Evolutionary conservation across 345 rosid genomes (phyloP).

Genomic region (Capsella bursapastoris): DNA sequence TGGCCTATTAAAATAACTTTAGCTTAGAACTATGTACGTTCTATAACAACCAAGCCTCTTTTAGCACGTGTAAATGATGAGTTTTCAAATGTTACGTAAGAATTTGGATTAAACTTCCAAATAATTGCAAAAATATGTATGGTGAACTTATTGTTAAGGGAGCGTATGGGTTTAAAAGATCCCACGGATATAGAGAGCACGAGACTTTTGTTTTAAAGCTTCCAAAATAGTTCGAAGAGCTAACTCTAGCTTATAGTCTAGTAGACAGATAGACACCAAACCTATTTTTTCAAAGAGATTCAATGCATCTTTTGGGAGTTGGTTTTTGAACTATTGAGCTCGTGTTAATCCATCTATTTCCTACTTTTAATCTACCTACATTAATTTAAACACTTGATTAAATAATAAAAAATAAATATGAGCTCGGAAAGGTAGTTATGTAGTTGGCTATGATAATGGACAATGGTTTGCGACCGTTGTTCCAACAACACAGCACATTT

Average conservation of each 20-base stretch:
- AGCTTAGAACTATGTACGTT: neutral
- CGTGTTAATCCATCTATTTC: neutral
- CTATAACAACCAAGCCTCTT: neutral
- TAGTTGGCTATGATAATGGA: slow-evolving; percentile 12
- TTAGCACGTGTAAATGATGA: neutral
- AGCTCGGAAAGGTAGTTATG: slow-evolving; percentile 7
- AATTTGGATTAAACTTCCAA: neutral
- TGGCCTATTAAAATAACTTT: neutral
- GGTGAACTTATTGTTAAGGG: neutral
- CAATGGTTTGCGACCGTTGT: slow-evolving; percentile 9
- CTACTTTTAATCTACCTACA: neutral
- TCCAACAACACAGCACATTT: slow-evolving; percentile 35
- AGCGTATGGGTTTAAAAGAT: neutral
- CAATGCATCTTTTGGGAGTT: slow-evolving; percentile 6
- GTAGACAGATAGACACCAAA: slow-evolving; percentile 20
- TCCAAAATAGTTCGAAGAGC: slow-evolving; percentile 20
- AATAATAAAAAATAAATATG: neutral
- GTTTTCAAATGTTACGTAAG: too few species aligned
- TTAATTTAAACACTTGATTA: neutral
- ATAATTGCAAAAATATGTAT: neutral
- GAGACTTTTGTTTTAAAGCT: neutral
- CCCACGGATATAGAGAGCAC: neutral
- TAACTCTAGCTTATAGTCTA: neutral
- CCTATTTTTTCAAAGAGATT: neutral
- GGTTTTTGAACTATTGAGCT: neutral